Conservation (phyloP, 108 stramenopile genomes). For the Cyclotella choctawhatcheeana region DNA sequence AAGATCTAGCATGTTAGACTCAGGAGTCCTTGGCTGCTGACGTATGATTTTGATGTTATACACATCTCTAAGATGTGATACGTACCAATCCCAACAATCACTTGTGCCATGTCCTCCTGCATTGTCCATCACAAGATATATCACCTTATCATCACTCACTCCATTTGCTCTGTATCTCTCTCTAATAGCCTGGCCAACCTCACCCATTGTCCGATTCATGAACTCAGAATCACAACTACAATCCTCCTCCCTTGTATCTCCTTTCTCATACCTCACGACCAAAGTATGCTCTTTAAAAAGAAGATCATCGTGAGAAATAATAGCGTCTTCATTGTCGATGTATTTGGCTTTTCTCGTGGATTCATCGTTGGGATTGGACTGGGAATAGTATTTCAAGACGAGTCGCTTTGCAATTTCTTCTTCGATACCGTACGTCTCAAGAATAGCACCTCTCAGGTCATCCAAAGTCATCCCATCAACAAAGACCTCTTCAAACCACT, state of each 20-base stretch:
- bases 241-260: slow-evolving; percentile 33
- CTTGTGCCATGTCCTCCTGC: slow-evolving; percentile 41
- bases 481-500: background rate
- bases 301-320: background rate
- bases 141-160: slow-evolving; percentile 2
- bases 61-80: background rate
- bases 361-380: background rate
- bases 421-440: background rate
- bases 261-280: slow-evolving; percentile 12
- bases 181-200: slow-evolving; percentile 23
- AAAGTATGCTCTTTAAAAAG: slow-evolving; percentile 10
- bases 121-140: slow-evolving; percentile 41
- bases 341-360: background rate
- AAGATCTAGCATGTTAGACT: slow-evolving; percentile 37
- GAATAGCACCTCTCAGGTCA: background rate
- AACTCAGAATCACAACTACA: slow-evolving; percentile 35
- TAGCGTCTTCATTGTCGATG: background rate
- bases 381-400: background rate
- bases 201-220: slow-evolving; percentile 20
- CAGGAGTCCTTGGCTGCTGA: slow-evolving; percentile 32
- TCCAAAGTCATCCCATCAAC: slow-evolving; percentile 3
- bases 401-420: background rate
- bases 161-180: slow-evolving; percentile 5
- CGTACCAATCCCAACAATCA: slow-evolving; percentile 7
- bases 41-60: slow-evolving; percentile 24